These are phyloP conservation scores for Boletus edulis DNA, from an alignment of 768 basidiomycete genomes.

Conservation along the genomic window DNA sequence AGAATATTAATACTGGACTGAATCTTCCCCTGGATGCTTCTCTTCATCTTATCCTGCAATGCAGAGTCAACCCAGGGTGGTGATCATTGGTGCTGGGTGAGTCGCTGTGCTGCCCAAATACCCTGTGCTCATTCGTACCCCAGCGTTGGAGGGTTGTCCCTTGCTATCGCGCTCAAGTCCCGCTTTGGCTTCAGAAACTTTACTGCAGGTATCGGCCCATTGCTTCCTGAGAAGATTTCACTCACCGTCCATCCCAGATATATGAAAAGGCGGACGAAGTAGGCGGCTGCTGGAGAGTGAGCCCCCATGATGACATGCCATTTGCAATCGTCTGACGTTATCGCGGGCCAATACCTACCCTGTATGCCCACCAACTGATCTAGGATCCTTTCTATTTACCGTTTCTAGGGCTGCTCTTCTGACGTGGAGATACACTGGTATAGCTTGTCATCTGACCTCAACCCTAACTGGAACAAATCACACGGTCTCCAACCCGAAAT, in stretches of 20 bases:
- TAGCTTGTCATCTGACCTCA: conserved; percentile 47
- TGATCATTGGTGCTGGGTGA: conserved; percentile 24
- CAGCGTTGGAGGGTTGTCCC: conserved; percentile 42
- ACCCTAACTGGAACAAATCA: conserved; percentile 42
- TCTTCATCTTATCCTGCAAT: not conserved
- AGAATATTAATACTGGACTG: not conserved
- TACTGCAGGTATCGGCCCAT: conserved; percentile 28
- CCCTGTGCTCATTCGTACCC: not conserved
- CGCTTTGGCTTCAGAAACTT: conserved; percentile 39
- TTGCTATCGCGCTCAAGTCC: conserved; percentile 41
- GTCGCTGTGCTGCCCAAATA: not conserved
- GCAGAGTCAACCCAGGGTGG: conserved; percentile 13
- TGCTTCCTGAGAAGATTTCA: not conserved
- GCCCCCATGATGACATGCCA: conserved; percentile 15
- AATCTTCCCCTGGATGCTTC: too few relatives aligned
- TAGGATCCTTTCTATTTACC: not conserved
- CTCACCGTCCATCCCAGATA: conserved; percentile 28
- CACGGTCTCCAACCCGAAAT: conserved; percentile 43
- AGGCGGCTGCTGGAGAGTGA: conserved; percentile 53
- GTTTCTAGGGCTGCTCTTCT: conserved; percentile 41
- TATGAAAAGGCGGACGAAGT: conserved; percentile 44
- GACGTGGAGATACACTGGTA: conserved; percentile 44
- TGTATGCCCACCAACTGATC: conserved; percentile 3
- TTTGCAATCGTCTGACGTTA: not conserved
- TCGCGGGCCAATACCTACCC: conserved; percentile 31